Base-by-base conservation (phyloP, 306 rosid genomes). In the Vigna radiata region DNA sequence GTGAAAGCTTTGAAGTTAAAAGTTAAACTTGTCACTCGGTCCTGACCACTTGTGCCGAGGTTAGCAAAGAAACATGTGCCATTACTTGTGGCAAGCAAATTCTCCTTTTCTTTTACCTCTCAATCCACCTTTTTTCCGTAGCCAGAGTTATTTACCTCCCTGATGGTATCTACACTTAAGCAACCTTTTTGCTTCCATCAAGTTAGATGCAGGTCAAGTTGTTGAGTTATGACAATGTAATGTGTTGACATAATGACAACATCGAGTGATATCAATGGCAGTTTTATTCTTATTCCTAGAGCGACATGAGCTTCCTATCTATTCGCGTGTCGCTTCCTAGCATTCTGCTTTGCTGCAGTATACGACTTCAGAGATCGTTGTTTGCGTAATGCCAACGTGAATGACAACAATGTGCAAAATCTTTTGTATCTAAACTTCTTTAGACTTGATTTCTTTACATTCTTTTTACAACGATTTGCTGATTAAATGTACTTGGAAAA, bases 61-160 rank as follows among this genome's bases (percentile, higher is more conserved):
- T 89, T 89, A 85, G 89, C 87, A 18, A 68, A 79, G 60, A 79
- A 71, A 65, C 54, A 29, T 43, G 68, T 59, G 86, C 81, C 87
- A 68, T 80, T 85, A 3, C 86, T 82, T 85, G 88, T 73, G 92
- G 84, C 84, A 61, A 7, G 46, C 21, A 46, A 88, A 82, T 78
- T 64, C 69, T 73, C 72, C 85, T 18, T 18, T 56, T 72, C 47
- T 75, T 53, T 29, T 29, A 29, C 33, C 41, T 56, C 76, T 66
- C 55, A 25, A 2, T 75, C 65, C 76, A 39, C 27, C 65, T 36
- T 27, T 68, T 77, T 18, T 43, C 18, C 31, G 61, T 66, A 68
- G 64, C 55, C 25, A 47, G 71, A 58, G 68, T 44, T 64, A 11
- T 8, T 48, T 9, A 37, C 7, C 33, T 65, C 77, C 21, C 18